A percentile compares a stretch with the other conserved stretches of the same genome.
phyloP scores from a whole-genome alignment of 495 filamentous ascomycete species.

The Aspergillus cristatus region DNA sequence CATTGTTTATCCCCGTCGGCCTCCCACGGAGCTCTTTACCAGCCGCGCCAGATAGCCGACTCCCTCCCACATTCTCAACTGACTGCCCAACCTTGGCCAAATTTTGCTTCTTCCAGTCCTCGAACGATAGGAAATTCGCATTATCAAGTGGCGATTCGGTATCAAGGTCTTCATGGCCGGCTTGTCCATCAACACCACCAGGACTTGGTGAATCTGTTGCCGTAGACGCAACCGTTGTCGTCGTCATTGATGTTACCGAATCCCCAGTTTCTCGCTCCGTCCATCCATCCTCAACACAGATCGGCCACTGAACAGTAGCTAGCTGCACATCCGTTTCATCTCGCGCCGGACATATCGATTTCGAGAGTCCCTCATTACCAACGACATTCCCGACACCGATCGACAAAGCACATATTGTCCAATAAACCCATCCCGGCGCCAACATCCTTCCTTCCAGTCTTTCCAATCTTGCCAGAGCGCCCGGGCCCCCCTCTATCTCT shows the following conservation, averaged over 20 bases:
- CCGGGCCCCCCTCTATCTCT: too few relatives aligned
- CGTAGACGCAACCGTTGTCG: conserved; percentile 1
- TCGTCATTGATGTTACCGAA: neutral
- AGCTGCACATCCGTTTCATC: too few relatives aligned
- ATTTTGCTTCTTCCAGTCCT: conserved; percentile 97
- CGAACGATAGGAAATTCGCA: conserved; percentile 88
- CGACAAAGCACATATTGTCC: too few relatives aligned
- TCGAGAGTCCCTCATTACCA: too few relatives aligned
- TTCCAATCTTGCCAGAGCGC: too few relatives aligned
- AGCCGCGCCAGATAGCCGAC: conserved; percentile 25
- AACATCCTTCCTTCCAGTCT: too few relatives aligned
- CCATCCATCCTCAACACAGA: conserved; percentile 9
- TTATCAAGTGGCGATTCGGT: conserved; percentile 66
- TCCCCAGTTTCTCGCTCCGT: neutral
- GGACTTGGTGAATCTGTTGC: neutral
- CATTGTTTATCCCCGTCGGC: conserved; percentile 51
- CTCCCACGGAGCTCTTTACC: conserved; percentile 35
- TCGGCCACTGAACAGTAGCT: conserved; percentile 10
- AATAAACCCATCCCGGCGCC: too few relatives aligned
- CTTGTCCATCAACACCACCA: too few relatives aligned
- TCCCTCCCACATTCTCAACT: conserved; percentile 55
- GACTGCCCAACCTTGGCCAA: conserved; percentile 80
- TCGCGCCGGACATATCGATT: too few relatives aligned
- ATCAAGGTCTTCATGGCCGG: conserved; percentile 39
- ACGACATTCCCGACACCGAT: too few relatives aligned